phyloP scores from a whole-genome alignment of 306 rosid species.

The Lagenaria siceraria region DNA sequence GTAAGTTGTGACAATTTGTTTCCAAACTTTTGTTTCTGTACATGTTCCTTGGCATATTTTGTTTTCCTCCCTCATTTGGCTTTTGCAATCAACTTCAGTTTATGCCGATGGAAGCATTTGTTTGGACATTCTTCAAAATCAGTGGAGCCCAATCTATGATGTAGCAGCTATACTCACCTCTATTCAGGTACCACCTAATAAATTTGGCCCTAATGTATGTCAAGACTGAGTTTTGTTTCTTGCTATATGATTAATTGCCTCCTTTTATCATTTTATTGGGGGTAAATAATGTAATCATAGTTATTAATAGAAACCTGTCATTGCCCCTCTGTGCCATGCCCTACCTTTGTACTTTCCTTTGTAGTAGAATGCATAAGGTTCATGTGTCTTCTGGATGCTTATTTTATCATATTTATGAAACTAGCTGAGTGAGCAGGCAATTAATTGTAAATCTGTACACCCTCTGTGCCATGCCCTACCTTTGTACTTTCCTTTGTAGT shows the following conservation, averaged over 20 bases:
- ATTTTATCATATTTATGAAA: not conserved
- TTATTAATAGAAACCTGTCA: not conserved
- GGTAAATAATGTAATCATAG: not conserved
- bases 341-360: not conserved
- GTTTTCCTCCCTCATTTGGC: not conserved
- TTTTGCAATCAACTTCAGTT: conserved; percentile 26
- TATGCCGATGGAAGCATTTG: conserved; percentile 99
- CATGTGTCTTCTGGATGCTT: not conserved
- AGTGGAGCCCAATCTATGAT: conserved; percentile 97
- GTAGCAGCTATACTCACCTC: conserved; percentile 97
- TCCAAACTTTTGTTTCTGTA: not conserved
- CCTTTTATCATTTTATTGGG: not conserved
- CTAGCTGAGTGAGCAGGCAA: not conserved
- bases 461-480: not conserved
- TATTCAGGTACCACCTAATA: conserved; percentile 56
- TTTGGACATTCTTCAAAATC: conserved; percentile 89
- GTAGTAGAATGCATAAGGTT: not conserved
- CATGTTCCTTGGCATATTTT: not conserved
- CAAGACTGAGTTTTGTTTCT: not conserved
- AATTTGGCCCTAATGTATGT: not conserved
- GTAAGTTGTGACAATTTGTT: not conserved
- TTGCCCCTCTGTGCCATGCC: not conserved
- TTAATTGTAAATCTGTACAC: not conserved
- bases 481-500: not conserved
- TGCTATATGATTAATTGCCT: not conserved